These are phyloP conservation scores for Neocatenulostroma microsporum DNA, from an alignment of 2,329 filamentous ascomycete species.

Conservation along the genomic window DNA sequence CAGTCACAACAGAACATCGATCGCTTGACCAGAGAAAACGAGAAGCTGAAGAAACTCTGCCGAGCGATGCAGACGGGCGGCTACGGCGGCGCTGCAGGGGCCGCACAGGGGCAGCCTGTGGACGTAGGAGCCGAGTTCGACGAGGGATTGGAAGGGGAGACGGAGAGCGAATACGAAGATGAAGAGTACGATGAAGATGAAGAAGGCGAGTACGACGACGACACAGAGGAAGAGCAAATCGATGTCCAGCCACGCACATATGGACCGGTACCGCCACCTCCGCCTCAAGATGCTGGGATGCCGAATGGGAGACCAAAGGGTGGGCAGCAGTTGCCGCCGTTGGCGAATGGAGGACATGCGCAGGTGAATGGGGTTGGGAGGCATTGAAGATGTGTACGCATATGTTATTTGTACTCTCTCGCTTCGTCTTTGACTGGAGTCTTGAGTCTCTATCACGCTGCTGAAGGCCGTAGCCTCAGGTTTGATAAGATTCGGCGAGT, in stretches of 20 bases:
- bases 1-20: conserved; percentile 69
- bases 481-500: too few relatives aligned
- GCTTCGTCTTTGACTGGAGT: too few relatives aligned
- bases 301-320: conserved; percentile 20
- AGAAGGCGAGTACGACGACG: conserved; percentile 59
- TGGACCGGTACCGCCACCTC: conserved; percentile 44
- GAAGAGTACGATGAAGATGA: conserved; percentile 58
- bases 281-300: conserved; percentile 22
- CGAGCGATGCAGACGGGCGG: conserved; percentile 95
- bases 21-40: conserved; percentile 72
- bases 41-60: conserved; percentile 88
- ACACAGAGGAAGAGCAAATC: conserved; percentile 56
- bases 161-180: conserved; percentile 59
- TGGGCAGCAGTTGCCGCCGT: conserved; percentile 6
- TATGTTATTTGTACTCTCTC: too few relatives aligned
- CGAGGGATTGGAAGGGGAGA: conserved; percentile 16
- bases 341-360: conserved; percentile 9
- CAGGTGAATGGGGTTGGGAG: conserved; percentile 19
- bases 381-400: conserved; percentile 3
- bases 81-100: conserved; percentile 47
- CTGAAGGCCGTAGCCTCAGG: too few relatives aligned
- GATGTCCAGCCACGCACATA: conserved; percentile 28
- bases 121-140: conserved; percentile 21
- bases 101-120: conserved; percentile 8
- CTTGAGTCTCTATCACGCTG: too few relatives aligned